Percentiles rank a stretch among this genome's conserved stretches.
These are phyloP conservation scores for Ogataea kodamae DNA, from an alignment of 805 yeast genomes.

Conservation along the genomic window DNA sequence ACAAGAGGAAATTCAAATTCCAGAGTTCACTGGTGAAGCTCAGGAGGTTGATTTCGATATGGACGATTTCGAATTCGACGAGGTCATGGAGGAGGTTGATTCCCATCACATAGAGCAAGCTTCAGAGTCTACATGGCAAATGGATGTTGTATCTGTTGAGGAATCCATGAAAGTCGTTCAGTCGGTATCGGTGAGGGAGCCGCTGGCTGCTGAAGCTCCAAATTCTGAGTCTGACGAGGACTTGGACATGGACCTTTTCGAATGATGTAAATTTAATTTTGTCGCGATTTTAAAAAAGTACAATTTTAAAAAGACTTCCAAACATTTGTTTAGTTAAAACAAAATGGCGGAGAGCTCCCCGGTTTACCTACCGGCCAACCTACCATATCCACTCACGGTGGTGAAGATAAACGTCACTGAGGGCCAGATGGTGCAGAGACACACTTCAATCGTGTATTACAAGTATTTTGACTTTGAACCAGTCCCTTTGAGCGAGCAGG, in stretches of 20 bases:
- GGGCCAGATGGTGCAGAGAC: slow-evolving; percentile 49
- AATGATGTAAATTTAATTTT: slow-evolving; percentile 3
- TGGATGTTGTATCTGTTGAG: no score
- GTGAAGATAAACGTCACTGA: slow-evolving; percentile 43
- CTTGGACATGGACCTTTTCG: slow-evolving; percentile 10
- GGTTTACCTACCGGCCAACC: slow-evolving; percentile 54
- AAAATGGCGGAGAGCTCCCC: slow-evolving; percentile 39
- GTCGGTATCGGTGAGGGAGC: neutral
- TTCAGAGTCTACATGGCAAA: no score
- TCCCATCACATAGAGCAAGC: neutral
- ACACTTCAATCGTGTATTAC: slow-evolving; percentile 54
- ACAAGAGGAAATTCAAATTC: slow-evolving; percentile 18
- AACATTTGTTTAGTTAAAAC: no score
- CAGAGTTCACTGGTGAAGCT: slow-evolving; percentile 21
- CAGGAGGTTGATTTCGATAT: slow-evolving; percentile 24
- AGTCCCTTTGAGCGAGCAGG: slow-evolving; percentile 45
- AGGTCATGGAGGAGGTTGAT: slow-evolving; percentile 18
- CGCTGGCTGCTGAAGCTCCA: neutral
- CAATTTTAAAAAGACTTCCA: no score
- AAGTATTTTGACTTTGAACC: slow-evolving; percentile 66
- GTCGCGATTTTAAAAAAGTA: slow-evolving; percentile 6
- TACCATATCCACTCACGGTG: slow-evolving; percentile 67
- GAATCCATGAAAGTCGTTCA: no score
- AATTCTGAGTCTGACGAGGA: slow-evolving; percentile 5
- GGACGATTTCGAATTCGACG: slow-evolving; percentile 32